Percentiles rank a stretch among this genome's conserved stretches.
Conservation (phyloP, 768 basidiomycete species). For the Fomitopsis serialis region DNA sequence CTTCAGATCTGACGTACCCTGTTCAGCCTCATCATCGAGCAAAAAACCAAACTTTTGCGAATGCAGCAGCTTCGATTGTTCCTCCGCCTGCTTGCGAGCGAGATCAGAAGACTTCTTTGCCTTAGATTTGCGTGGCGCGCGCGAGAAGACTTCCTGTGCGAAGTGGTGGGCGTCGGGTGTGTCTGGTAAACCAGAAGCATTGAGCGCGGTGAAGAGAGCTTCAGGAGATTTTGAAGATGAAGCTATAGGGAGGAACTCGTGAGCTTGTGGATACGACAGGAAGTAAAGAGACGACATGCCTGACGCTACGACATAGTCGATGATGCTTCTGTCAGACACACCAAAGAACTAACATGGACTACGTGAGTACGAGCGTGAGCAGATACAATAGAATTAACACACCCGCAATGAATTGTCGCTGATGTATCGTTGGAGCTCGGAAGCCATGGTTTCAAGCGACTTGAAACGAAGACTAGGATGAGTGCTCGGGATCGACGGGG, state of each 20-base stretch:
- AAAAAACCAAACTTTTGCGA: conserved; percentile 77
- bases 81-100: conserved; percentile 64
- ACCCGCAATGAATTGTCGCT: conserved; percentile 75
- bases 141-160: conserved; percentile 67
- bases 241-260: conserved; percentile 37
- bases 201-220: conserved; percentile 69
- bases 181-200: conserved; percentile 75
- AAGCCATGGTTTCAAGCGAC: conserved; percentile 39
- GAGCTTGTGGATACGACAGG: conserved; percentile 6
- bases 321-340: conserved; percentile 75
- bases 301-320: conserved; percentile 84
- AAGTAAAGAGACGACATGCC: conserved; percentile 36
- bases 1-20: conserved; percentile 33
- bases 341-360: conserved; percentile 62
- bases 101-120: conserved; percentile 47
- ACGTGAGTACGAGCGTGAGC: conserved; percentile 1
- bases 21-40: conserved; percentile 67
- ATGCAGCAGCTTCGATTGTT: conserved; percentile 62
- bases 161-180: conserved; percentile 79
- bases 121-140: conserved; percentile 75
- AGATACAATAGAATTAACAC: conserved; percentile 21
- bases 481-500: too few relatives aligned
- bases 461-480: not conserved
- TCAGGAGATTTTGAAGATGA: conserved; percentile 79
- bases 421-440: conserved; percentile 64